Evolutionary conservation across 176 grass and related monocot genomes (phyloP).

Genomic region (Triticum dicoccoides): DNA sequence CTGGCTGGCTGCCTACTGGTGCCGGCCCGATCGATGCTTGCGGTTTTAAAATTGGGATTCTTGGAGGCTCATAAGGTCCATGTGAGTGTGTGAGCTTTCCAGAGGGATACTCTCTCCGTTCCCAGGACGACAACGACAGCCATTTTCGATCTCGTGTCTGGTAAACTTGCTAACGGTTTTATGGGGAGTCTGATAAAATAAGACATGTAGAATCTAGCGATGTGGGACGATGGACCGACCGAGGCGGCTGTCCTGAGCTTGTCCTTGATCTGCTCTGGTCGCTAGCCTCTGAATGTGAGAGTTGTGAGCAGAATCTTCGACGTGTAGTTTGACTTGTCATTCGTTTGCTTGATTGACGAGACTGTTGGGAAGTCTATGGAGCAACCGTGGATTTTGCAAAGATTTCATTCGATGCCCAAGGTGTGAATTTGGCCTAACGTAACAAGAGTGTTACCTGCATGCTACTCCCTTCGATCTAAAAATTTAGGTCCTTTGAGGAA

Average conservation of each 20-base stretch:
- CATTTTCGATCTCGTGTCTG: constrained; percentile 33
- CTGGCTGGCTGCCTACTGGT: constrained; percentile 24
- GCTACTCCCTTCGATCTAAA: not conserved
- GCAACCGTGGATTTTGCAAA: not conserved
- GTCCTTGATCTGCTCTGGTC: not conserved
- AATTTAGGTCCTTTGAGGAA: no score
- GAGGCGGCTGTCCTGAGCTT: constrained; percentile 32
- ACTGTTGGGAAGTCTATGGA: not conserved
- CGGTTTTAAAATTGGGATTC: constrained; percentile 6
- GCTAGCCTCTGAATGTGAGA: not conserved
- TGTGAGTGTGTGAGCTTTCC: constrained; percentile 17
- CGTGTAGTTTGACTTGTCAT: not conserved
- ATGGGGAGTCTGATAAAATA: constrained; percentile 15
- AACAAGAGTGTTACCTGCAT: not conserved
- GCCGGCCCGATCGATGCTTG: not conserved
- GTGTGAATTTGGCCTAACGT: not conserved
- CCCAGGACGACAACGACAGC: constrained; percentile 23
- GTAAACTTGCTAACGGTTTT: constrained; percentile 42
- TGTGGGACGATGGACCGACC: not conserved
- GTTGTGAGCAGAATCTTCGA: not conserved
- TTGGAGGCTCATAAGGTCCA: constrained; percentile 34
- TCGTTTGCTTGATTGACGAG: not conserved
- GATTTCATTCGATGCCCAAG: not conserved
- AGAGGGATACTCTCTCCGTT: constrained; percentile 7
- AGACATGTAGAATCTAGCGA: constrained; percentile 25